Conservation (phyloP, 805 yeast genomes). For the Pichia heedii region DNA sequence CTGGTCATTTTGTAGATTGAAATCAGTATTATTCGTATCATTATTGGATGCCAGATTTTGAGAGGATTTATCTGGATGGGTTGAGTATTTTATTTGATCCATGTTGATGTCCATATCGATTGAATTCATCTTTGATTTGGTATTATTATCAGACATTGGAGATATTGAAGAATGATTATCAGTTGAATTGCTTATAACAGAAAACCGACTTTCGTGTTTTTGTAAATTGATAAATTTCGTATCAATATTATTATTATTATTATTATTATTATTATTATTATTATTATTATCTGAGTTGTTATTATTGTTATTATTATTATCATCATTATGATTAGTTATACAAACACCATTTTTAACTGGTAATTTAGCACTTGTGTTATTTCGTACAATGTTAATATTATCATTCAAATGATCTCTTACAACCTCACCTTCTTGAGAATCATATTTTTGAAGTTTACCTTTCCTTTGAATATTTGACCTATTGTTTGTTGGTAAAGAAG, state of each 20-base stretch:
- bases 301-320: not conserved
- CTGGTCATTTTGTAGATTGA: not conserved
- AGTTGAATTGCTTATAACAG: not conserved
- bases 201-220: not conserved
- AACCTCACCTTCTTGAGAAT: conserved; percentile 25
- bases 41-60: conserved; percentile 1
- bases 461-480: conserved; percentile 28
- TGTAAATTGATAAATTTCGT: conserved; percentile 3
- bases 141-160: conserved; percentile 5
- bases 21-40: not conserved
- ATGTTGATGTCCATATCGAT: too few species aligned
- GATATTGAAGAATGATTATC: conserved; percentile 5
- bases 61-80: not conserved
- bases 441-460: conserved; percentile 14
- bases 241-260: not conserved
- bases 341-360: conserved; percentile 27
- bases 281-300: not conserved
- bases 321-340: not conserved
- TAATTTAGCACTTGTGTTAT: conserved; percentile 43
- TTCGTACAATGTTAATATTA: conserved; percentile 42
- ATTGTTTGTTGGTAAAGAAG: conserved; percentile 36
- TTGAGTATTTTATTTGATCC: conserved; percentile 9
- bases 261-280: not conserved
- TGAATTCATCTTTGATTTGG: too few species aligned
- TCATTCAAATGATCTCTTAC: conserved; percentile 33